Evolutionary conservation across 2,329 filamentous ascomycete genomes (phyloP), one percentile per base, ranked within the genome.

Genomic region (Leptographium galeiforme): DNA sequence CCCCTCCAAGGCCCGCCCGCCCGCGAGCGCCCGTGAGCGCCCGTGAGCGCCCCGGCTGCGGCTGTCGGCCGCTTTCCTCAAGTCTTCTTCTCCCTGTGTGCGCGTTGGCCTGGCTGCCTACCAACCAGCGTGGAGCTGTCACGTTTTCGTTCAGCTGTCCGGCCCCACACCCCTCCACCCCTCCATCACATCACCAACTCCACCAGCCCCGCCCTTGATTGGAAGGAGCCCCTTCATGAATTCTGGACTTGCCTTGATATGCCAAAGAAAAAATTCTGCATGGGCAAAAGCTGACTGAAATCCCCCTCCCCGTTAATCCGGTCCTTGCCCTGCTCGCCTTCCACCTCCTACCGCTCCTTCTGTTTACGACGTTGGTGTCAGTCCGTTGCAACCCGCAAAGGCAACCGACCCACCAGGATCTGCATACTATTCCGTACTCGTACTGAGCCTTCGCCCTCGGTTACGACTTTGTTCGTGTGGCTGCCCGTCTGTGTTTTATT

Each of bases 161-260:
- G 16, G 34, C 41, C 40, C 52, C 48, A 50, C 52, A 38, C 45
- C 51, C 32, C 25, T 47, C 39, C 47, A 49, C 47, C 52, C 52
- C 52, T 40, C 52, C 41, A 53, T 53, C 40, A 53, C 47, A 50
- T 48, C 36, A 52, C 40, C 33, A 33, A 25, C 43, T 25, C 50
- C 43, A 51, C 41, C 32, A 25, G 19, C 25, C 50, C 32, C 41
- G 40, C 50, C 16, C 50, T 14, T 12, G 36, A 25, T 11, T 38
- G 48, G 48, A 50, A 51, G 30, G 40, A 38, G 40, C 38, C 33
- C 45, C 39, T 48, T 48, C 48, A 41, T 49, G 19, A 32, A 32
- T 30, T 12, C 43, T 11, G 43, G 43, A 45, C 43, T 45, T 10
- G 19, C 12, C 43, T 44, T 25, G 25, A 38, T 33, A 48, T 48